Evolutionary conservation across 768 basidiomycete genomes (phyloP).

Genomic region (Mycena polygramma): DNA sequence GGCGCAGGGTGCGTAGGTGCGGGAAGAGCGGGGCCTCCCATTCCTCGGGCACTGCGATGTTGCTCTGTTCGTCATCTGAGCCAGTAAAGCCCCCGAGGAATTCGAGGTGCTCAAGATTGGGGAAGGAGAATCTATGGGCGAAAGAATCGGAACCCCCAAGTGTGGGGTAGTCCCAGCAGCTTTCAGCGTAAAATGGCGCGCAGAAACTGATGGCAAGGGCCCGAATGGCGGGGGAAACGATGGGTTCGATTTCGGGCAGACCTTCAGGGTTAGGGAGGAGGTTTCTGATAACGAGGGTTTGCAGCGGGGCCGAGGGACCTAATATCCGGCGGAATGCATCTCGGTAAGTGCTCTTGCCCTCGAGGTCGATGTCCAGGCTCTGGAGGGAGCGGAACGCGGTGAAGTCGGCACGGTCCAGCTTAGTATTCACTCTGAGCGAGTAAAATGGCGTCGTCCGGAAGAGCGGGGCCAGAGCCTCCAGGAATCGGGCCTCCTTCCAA

Average conservation of each 20-base stretch:
- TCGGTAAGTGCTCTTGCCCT: not conserved
- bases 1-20: constrained; percentile 8
- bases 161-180: not conserved
- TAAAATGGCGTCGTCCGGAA: not conserved
- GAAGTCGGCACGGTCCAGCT: not conserved
- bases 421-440: not conserved
- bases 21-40: constrained; percentile 21
- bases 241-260: not conserved
- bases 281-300: constrained; percentile 8
- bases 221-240: constrained; percentile 2
- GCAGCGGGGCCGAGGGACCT: not conserved
- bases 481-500: no score
- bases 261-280: not conserved
- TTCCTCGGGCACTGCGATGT: constrained; percentile 5
- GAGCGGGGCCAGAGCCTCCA: not conserved
- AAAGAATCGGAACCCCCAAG: constrained; percentile 10
- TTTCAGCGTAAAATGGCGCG: constrained; percentile 2
- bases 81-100: constrained; percentile 8
- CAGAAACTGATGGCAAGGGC: constrained; percentile 15
- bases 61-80: not conserved
- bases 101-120: constrained; percentile 21
- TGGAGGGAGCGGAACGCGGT: not conserved
- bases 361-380: not conserved
- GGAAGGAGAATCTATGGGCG: constrained; percentile 3
- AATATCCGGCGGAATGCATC: not conserved